phyloP scores from a whole-genome alignment of 345 rosid species.

The Angophora floribunda region DNA sequence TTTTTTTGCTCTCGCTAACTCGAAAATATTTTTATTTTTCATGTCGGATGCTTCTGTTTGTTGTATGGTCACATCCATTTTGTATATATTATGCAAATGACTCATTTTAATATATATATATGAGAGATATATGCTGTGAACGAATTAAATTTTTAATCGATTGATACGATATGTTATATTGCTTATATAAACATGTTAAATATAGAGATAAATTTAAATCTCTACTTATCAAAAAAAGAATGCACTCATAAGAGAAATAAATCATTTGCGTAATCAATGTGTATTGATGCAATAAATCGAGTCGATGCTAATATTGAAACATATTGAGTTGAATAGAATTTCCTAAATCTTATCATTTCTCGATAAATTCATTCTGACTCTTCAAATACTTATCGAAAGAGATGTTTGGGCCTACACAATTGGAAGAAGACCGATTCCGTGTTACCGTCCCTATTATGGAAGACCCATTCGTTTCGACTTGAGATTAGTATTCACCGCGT shows the following conservation, averaged over 20 bases:
- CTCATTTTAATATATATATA: too few relatives aligned
- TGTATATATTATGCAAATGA: neutral
- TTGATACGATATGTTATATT: fast-evolving
- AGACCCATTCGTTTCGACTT: neutral
- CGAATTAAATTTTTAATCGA: too few relatives aligned
- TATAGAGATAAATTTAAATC: neutral
- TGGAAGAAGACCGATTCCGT: neutral
- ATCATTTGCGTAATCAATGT: too few relatives aligned
- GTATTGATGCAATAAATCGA: neutral
- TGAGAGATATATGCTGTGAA: too few relatives aligned
- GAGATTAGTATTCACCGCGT: neutral
- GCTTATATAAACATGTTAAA: too few relatives aligned
- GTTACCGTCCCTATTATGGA: too few relatives aligned
- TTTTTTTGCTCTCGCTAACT: neutral
- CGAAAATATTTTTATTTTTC: neutral
- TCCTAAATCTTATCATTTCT: too few relatives aligned
- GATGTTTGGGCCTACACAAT: neutral
- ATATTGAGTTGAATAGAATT: neutral
- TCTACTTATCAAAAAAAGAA: too few relatives aligned
- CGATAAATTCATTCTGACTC: neutral
- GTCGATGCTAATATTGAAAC: neutral
- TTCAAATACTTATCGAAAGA: neutral
- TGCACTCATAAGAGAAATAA: too few relatives aligned
- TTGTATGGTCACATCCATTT: neutral
- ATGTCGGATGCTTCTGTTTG: neutral